phyloP scores from a whole-genome alignment of 495 filamentous ascomycete species.

The Hyaloscypha bicolor region DNA sequence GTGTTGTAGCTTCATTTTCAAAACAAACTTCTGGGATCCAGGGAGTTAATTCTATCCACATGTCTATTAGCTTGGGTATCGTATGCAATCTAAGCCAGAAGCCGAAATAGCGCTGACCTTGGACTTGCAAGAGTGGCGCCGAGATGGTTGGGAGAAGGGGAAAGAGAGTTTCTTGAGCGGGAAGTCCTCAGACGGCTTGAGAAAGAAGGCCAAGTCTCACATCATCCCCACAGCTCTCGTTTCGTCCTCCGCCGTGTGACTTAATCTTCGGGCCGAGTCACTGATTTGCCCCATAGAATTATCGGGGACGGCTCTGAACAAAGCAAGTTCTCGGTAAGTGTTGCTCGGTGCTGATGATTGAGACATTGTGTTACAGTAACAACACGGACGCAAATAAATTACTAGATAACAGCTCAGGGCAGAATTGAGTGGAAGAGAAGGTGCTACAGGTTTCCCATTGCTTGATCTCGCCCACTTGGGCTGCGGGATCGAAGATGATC shows the following conservation, averaged over 20 bases:
- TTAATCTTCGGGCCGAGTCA: background rate
- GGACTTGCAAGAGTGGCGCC: background rate
- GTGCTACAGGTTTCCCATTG: background rate
- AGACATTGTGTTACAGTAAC: background rate
- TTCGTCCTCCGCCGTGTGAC: background rate
- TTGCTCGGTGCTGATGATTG: background rate
- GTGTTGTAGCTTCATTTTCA: background rate
- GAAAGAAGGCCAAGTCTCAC: background rate
- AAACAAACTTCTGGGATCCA: background rate
- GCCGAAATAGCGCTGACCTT: background rate
- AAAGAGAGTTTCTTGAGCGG: background rate
- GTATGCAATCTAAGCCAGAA: background rate
- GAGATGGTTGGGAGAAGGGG: background rate
- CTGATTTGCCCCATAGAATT: background rate
- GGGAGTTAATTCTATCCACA: background rate
- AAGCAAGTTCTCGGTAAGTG: background rate
- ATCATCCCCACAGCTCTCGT: background rate
- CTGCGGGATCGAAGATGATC: background rate
- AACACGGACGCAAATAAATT: background rate
- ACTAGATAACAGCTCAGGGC: background rate
- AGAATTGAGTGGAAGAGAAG: background rate
- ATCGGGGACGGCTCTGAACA: background rate
- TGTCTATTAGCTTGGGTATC: background rate
- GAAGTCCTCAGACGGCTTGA: background rate
- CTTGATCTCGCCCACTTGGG: background rate